phyloP scores from a whole-genome alignment of 257 asterid genomes.

The Orobanche coerulescens region DNA sequence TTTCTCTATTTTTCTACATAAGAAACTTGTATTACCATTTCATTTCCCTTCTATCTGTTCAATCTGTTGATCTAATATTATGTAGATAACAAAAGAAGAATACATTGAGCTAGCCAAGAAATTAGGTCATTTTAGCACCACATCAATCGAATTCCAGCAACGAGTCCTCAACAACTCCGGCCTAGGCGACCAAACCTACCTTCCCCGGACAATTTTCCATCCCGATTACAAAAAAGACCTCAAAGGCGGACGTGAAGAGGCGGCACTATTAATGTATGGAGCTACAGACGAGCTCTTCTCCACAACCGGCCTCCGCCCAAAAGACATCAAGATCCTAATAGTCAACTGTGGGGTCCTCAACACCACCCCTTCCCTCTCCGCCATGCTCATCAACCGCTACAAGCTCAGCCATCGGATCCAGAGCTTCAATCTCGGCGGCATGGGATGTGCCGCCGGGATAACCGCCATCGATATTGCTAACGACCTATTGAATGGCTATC shows the following conservation, averaged over 20 bases:
- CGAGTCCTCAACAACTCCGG: conserved; percentile 50
- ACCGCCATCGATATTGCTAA: conserved; percentile 48
- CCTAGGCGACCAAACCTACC: conserved; percentile 53
- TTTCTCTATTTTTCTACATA: neutral
- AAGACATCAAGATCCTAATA: conserved; percentile 41
- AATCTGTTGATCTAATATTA: neutral
- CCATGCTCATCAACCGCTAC: conserved; percentile 63
- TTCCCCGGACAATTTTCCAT: conserved; percentile 41
- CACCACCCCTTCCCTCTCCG: conserved; percentile 69
- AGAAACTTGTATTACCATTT: neutral
- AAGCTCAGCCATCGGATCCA: conserved; percentile 40
- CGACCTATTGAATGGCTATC: conserved; percentile 47
- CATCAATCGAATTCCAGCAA: conserved; percentile 43
- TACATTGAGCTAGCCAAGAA: conserved; percentile 41
- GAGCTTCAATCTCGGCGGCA: conserved; percentile 62
- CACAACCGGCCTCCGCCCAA: conserved; percentile 34
- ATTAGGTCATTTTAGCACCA: conserved; percentile 47
- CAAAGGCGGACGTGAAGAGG: conserved; percentile 44
- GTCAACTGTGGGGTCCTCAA: conserved; percentile 60
- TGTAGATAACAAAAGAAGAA: conserved; percentile 52
- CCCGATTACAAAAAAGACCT: conserved; percentile 31
- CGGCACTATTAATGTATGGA: conserved; percentile 37
- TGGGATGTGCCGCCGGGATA: conserved; percentile 63
- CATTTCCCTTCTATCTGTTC: neutral
- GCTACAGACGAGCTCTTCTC: conserved; percentile 51